Conservation (phyloP, 768 basidiomycete genomes). For the Boletus patriciae region DNA sequence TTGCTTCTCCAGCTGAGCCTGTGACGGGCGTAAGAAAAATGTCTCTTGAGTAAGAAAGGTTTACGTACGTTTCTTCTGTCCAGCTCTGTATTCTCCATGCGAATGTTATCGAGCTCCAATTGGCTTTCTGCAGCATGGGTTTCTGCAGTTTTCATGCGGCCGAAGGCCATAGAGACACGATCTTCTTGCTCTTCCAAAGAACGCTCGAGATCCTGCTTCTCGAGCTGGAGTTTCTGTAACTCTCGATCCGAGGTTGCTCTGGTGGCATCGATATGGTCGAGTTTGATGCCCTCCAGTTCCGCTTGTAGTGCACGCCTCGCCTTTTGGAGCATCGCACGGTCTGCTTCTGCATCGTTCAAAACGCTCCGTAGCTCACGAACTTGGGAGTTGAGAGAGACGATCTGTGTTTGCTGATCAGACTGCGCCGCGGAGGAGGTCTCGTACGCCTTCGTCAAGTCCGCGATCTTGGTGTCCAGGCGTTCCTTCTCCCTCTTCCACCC, state of each 20-base stretch:
- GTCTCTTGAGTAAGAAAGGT: background rate
- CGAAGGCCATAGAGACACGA: conserved; percentile 66
- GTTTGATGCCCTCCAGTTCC: conserved; percentile 77
- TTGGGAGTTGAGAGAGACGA: conserved; percentile 81
- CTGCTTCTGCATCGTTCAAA: conserved; percentile 83
- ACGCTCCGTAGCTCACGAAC: conserved; percentile 79
- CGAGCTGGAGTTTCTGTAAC: conserved; percentile 69
- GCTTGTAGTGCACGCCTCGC: conserved; percentile 78
- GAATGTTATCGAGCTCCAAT: conserved; percentile 68
- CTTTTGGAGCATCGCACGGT: conserved; percentile 74
- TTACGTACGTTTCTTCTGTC: conserved; percentile 69
- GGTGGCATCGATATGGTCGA: conserved; percentile 68
- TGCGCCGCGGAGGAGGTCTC: conserved; percentile 71
- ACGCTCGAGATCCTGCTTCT: conserved; percentile 80
- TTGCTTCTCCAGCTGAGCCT: conserved; percentile 85
- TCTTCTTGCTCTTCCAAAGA: conserved; percentile 78
- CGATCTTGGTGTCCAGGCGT: conserved; percentile 79
- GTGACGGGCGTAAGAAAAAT: background rate
- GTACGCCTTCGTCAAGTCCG: conserved; percentile 71
- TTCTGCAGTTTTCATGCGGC: conserved; percentile 82
- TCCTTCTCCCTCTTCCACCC: conserved; percentile 90
- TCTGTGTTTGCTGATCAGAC: conserved; percentile 80
- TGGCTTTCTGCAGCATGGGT: conserved; percentile 72
- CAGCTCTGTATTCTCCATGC: conserved; percentile 79
- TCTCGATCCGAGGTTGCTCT: conserved; percentile 73